Conservation (phyloP, 139 green algal species). For the Auxenochlorella pyrenoidosa region DNA sequence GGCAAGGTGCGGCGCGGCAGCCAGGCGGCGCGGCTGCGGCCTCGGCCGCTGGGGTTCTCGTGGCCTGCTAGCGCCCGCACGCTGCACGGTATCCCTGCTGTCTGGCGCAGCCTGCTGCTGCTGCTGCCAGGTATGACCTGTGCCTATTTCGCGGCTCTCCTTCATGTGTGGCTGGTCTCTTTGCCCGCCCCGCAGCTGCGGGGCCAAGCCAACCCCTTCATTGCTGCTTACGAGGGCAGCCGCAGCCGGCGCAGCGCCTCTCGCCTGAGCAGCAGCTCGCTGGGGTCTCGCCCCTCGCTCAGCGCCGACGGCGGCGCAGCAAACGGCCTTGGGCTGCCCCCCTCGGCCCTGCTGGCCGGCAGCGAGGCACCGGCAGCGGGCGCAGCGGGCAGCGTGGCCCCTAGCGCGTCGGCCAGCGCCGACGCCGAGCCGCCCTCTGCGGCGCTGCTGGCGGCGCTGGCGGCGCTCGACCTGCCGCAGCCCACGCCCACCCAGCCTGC, state of each 20-base stretch:
- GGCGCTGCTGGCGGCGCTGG: background rate
- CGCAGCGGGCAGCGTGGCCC: background rate
- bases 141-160: background rate
- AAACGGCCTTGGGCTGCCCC: background rate
- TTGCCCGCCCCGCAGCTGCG: conserved; percentile 40
- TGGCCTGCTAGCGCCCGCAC: no score
- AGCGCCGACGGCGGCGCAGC: background rate
- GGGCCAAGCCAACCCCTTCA: conserved; percentile 49
- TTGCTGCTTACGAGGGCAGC: conserved; percentile 28
- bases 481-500: conserved; percentile 27
- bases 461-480: conserved; percentile 24
- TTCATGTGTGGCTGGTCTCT: no score
- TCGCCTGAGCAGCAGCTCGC: background rate
- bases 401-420: background rate
- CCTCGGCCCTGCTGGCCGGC: background rate
- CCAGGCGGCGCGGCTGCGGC: background rate
- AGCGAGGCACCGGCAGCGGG: background rate
- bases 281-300: background rate
- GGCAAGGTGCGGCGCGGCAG: conserved; percentile 60
- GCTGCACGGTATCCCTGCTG: no score
- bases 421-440: background rate
- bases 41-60: background rate
- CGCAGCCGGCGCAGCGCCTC: conserved; percentile 14
- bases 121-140: background rate
- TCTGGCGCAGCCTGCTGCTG: background rate